These are phyloP conservation scores for Gyrodon lividus DNA, from an alignment of 768 basidiomycete genomes.

Conservation along the genomic window DNA sequence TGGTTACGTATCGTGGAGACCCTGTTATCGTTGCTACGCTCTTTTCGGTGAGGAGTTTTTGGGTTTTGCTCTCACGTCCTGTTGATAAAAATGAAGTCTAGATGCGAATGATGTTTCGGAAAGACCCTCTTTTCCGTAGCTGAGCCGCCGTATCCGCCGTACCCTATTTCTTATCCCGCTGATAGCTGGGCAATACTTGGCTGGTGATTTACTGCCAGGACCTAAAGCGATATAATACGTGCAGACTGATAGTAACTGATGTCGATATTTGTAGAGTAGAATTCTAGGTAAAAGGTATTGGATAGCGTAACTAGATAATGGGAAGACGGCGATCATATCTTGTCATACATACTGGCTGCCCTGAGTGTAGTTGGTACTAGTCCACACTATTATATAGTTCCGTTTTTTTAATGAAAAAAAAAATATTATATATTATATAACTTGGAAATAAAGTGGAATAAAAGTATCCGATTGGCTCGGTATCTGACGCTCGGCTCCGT, in stretches of 20 bases:
- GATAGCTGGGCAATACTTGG: conserved; percentile 1
- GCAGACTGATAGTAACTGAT: neutral
- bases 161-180: conserved; percentile 9
- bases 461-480: conserved; percentile 64
- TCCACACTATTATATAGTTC: neutral
- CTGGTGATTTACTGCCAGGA: neutral
- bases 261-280: neutral
- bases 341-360: too few species aligned
- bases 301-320: neutral
- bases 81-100: conserved; percentile 17
- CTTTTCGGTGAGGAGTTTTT: conserved; percentile 12
- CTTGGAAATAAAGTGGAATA: conserved; percentile 24
- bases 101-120: conserved; percentile 13
- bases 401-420: conserved; percentile 2
- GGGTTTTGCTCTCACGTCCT: conserved; percentile 10
- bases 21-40: conserved; percentile 12
- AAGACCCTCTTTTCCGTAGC: conserved; percentile 17
- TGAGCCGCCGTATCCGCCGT: conserved; percentile 13
- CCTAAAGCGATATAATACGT: conserved; percentile 11
- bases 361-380: neutral
- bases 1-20: conserved; percentile 9
- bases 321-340: too few species aligned
- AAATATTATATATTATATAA: conserved; percentile 29
- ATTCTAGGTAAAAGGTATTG: neutral
- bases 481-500: conserved; percentile 48